Conservation (phyloP, 1,139 yeast genomes). For the Sporopachydermia cereana region DNA sequence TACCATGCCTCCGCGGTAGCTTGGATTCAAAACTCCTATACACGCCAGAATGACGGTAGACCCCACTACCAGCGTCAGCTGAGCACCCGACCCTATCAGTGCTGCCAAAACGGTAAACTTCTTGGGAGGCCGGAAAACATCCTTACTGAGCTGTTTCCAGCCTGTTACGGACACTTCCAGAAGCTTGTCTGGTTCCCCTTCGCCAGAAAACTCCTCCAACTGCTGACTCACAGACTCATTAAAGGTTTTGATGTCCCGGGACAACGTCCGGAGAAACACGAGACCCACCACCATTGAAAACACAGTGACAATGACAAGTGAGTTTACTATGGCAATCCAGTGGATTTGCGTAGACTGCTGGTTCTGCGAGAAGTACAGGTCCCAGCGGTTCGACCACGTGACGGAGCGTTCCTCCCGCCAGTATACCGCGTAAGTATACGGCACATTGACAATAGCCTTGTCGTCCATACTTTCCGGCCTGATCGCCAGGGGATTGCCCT, state of each 20-base stretch:
- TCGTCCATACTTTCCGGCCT: conserved; percentile 18
- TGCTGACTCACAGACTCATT: conserved; percentile 13
- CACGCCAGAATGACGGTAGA: conserved; percentile 54
- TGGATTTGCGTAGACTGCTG: conserved; percentile 42
- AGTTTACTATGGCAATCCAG: conserved; percentile 60
- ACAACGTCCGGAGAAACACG: conserved; percentile 40
- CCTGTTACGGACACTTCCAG: conserved; percentile 23
- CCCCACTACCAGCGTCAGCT: conserved; percentile 48
- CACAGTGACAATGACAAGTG: conserved; percentile 47
- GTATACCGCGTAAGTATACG: conserved; percentile 77
- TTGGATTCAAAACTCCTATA: conserved; percentile 42
- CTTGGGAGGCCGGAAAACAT: conserved; percentile 43
- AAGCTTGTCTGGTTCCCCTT: conserved; percentile 14
- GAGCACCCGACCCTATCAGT: conserved; percentile 65
- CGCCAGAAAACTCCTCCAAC: conserved; percentile 14
- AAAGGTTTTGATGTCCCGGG: conserved; percentile 31
- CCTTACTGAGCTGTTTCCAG: conserved; percentile 46
- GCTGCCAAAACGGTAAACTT: conserved; percentile 38
- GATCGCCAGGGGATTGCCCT: not conserved
- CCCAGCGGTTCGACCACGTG: conserved; percentile 67
- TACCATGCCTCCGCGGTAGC: conserved; percentile 55
- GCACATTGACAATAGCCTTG: conserved; percentile 32
- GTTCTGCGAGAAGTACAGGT: conserved; percentile 51
- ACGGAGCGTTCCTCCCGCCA: conserved; percentile 76
- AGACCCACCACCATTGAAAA: conserved; percentile 54